Conservation (phyloP, 768 basidiomycete species). For the Lentinula sp. region DNA sequence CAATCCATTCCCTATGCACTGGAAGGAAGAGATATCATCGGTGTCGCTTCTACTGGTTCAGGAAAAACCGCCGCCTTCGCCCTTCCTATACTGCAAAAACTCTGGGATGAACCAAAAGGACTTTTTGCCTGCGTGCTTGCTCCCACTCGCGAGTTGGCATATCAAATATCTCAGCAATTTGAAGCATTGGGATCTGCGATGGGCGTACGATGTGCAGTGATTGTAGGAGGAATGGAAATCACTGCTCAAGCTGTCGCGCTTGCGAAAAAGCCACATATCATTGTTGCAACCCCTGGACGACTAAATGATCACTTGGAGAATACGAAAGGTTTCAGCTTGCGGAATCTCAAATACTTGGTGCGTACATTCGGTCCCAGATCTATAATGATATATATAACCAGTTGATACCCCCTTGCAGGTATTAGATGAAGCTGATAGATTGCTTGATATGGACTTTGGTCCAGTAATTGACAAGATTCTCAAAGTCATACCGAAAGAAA, state of each 20-base stretch:
- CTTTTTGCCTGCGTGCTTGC: constrained; percentile 92
- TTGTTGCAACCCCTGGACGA: constrained; percentile 95
- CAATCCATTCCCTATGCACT: constrained; percentile 84
- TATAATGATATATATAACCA: constrained; percentile 29
- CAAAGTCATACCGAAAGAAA: constrained; percentile 58
- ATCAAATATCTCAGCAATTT: constrained; percentile 97
- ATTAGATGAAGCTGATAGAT: constrained; percentile 31
- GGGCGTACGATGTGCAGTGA: constrained; percentile 84
- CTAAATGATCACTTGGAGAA: constrained; percentile 66
- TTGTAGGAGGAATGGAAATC: constrained; percentile 88
- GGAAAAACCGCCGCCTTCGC: constrained; percentile 99
- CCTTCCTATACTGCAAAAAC: constrained; percentile 88
- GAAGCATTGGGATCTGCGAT: constrained; percentile 87
- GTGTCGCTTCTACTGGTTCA: constrained; percentile 95
- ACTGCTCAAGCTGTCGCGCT: constrained; percentile 88
- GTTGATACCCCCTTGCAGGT: constrained; percentile 53
- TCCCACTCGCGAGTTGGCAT: constrained; percentile 97
- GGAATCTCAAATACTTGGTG: constrained; percentile 5
- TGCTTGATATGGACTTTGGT: constrained; percentile 65
- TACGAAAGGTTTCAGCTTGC: constrained; percentile 5
- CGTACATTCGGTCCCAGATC: neutral
- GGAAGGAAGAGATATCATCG: constrained; percentile 92
- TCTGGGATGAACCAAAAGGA: constrained; percentile 94
- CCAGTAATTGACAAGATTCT: constrained; percentile 63
- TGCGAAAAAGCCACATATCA: constrained; percentile 89